Conservation (phyloP, 768 basidiomycete genomes). For the Scleroderma bovista region DNA sequence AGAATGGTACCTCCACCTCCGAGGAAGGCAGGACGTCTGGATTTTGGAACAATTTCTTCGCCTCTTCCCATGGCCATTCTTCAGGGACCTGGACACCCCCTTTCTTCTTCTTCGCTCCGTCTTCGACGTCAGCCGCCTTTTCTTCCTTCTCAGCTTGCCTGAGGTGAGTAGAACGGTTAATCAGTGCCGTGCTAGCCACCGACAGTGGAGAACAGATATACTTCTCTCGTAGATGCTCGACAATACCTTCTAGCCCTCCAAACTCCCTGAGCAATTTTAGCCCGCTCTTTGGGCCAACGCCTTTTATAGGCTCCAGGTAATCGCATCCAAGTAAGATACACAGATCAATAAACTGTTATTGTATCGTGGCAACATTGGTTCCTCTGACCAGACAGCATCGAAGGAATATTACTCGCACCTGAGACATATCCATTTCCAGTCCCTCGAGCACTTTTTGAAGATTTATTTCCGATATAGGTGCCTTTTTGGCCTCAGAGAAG, state of each 20-base stretch:
- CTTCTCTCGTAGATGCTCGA: conserved; percentile 79
- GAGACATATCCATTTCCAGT: conserved; percentile 87
- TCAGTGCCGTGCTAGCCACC: neutral
- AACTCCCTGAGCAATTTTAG: conserved; percentile 87
- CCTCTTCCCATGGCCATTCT: conserved; percentile 96
- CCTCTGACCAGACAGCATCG: neutral
- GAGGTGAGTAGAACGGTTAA: neutral
- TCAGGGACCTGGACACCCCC: conserved; percentile 81
- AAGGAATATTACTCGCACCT: conserved; percentile 39
- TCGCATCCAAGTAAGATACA: conserved; percentile 97
- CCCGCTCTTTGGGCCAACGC: conserved; percentile 92
- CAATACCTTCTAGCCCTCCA: conserved; percentile 61
- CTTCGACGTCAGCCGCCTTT: conserved; percentile 37
- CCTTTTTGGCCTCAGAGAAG: conserved; percentile 96
- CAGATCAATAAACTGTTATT: conserved; percentile 82
- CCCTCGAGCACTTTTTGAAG: conserved; percentile 82
- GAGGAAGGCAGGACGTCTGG: conserved; percentile 88
- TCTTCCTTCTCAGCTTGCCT: conserved; percentile 37
- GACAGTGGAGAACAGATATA: conserved; percentile 24
- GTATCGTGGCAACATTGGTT: neutral
- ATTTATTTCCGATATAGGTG: conserved; percentile 90
- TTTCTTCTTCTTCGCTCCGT: conserved; percentile 47
- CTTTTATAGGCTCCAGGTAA: conserved; percentile 98
- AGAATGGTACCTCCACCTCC: conserved; percentile 64
- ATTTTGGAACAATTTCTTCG: conserved; percentile 82